These are phyloP conservation scores for Fraxinus greggii DNA, from an alignment of 305 asterid genomes.

Conservation along the genomic window DNA sequence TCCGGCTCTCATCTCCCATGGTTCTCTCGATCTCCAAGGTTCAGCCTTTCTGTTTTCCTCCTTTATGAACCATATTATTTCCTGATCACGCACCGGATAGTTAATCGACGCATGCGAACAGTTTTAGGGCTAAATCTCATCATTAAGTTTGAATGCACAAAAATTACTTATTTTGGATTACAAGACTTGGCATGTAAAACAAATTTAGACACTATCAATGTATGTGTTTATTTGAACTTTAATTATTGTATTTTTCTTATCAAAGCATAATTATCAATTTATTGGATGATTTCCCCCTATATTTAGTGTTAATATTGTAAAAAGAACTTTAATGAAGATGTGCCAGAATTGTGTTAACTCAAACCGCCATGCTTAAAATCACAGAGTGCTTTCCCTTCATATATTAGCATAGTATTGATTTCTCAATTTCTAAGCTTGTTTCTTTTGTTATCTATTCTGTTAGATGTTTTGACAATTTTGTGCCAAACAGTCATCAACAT, in stretches of 20 bases:
- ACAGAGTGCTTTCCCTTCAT: neutral
- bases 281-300: neutral
- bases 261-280: neutral
- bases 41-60: neutral
- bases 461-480: neutral
- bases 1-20: slow-evolving; percentile 60
- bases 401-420: neutral
- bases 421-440: neutral
- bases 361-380: neutral
- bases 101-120: neutral
- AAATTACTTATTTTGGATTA: neutral
- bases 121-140: neutral
- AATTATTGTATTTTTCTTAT: neutral
- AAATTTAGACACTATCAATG: neutral
- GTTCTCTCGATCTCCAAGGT: slow-evolving; percentile 66
- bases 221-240: neutral
- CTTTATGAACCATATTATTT: neutral
- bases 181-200: neutral
- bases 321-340: neutral
- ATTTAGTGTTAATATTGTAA: neutral
- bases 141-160: neutral
- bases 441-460: neutral
- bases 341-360: neutral
- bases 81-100: neutral
- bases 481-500: neutral